These are phyloP conservation scores for Mycogone perniciosa DNA, from an alignment of 2,329 filamentous ascomycete genomes.

Conservation along the genomic window DNA sequence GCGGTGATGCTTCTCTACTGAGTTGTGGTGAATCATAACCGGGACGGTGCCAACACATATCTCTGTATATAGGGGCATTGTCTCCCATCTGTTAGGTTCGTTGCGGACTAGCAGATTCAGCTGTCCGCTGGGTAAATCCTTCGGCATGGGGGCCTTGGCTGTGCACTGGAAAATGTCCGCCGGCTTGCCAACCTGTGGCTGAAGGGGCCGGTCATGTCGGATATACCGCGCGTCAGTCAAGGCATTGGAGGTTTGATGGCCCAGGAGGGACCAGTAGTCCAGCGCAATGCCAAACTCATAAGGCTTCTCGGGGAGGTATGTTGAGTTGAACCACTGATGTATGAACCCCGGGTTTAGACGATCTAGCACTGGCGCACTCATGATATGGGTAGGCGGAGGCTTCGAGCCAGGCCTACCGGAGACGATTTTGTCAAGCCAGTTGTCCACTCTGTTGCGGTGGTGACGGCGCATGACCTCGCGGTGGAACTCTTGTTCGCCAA, in stretches of 20 bases:
- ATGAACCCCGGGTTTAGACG: conserved; percentile 20
- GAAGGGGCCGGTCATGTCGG: conserved; percentile 16
- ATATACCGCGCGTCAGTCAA: conserved; percentile 20
- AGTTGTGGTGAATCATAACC: conserved; percentile 26
- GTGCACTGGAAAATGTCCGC: conserved; percentile 18
- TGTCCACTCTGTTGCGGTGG: conserved; percentile 17
- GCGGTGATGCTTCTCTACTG: conserved; percentile 16
- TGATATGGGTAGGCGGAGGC: conserved; percentile 15
- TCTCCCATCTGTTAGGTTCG: conserved; percentile 17
- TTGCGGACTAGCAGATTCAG: conserved; percentile 6
- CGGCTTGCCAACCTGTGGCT: conserved; percentile 17
- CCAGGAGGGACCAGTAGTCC: conserved; percentile 24
- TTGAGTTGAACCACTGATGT: conserved; percentile 17
- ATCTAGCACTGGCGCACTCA: conserved; percentile 15
- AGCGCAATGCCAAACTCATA: conserved; percentile 23
- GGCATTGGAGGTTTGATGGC: conserved; percentile 21
- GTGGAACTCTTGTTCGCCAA: conserved; percentile 25
- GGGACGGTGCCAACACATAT: conserved; percentile 23
- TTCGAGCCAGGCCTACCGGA: conserved; percentile 17
- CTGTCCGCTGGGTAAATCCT: background rate
- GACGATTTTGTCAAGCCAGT: conserved; percentile 17
- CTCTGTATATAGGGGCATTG: conserved; percentile 23
- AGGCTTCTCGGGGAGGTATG: conserved; percentile 16
- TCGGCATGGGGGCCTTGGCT: conserved; percentile 14
- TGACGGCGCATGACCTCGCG: conserved; percentile 24